Evolutionary conservation across 2,329 filamentous ascomycete genomes (phyloP).

Genomic region (Coniochaeta sp.): DNA sequence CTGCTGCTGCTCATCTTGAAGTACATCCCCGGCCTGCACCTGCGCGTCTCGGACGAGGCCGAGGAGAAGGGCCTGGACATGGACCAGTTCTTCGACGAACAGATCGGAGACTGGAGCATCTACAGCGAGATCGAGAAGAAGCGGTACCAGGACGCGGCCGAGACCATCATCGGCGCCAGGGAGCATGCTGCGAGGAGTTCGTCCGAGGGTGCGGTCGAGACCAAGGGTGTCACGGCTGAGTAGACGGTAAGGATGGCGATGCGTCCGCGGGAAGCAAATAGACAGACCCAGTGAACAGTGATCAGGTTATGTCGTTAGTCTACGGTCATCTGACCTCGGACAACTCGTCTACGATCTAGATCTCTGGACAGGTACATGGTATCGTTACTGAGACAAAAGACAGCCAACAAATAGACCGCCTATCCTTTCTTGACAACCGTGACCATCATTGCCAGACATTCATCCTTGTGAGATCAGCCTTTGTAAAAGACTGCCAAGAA

Average conservation of each 20-base stretch:
- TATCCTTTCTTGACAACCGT: background rate
- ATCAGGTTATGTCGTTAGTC: background rate
- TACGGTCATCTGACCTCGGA: background rate
- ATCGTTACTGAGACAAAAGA: background rate
- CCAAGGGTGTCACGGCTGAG: background rate
- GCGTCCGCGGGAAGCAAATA: background rate
- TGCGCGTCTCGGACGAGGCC: constrained; percentile 46
- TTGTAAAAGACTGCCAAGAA: background rate
- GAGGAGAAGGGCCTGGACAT: constrained; percentile 46
- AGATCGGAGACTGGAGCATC: constrained; percentile 16
- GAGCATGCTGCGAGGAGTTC: background rate
- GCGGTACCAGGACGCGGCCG: constrained; percentile 1
- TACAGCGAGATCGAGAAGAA: constrained; percentile 11
- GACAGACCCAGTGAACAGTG: background rate
- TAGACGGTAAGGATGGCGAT: background rate
- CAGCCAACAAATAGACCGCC: background rate
- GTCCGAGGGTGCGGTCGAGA: background rate
- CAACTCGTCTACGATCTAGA: background rate
- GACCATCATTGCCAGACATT: background rate
- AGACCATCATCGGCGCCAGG: background rate
- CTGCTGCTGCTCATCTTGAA: constrained; percentile 48
- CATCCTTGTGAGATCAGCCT: background rate
- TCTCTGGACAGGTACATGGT: background rate
- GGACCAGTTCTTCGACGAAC: constrained; percentile 37
- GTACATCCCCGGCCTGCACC: constrained; percentile 48